These are phyloP conservation scores for Coprinellus aureogranulatus DNA, from an alignment of 768 basidiomycete genomes.

Conservation along the genomic window DNA sequence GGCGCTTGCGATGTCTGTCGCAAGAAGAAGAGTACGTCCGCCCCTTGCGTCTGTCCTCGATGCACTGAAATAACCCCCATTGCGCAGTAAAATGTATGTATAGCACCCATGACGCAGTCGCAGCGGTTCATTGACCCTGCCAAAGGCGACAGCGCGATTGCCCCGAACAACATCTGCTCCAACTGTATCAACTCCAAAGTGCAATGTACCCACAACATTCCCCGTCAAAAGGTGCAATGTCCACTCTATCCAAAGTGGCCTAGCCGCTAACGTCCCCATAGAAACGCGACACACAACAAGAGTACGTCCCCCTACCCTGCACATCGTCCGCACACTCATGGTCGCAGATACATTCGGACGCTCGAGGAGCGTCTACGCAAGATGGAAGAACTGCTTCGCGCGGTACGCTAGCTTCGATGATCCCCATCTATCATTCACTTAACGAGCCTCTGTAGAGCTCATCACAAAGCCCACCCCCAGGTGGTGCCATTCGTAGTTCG, in stretches of 20 bases:
- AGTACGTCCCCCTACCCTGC: slow-evolving; percentile 20
- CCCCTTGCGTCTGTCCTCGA: not conserved
- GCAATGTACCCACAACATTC: slow-evolving; percentile 55
- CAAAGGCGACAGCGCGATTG: slow-evolving; percentile 60
- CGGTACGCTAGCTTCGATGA: slow-evolving; percentile 13
- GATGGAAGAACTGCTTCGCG: slow-evolving; percentile 26
- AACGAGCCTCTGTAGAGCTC: slow-evolving; percentile 11
- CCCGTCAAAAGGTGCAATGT: slow-evolving; percentile 41
- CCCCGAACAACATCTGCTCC: slow-evolving; percentile 52
- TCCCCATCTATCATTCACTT: not conserved
- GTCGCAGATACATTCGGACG: slow-evolving; percentile 25
- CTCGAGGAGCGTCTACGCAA: slow-evolving; percentile 30
- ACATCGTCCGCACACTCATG: not conserved
- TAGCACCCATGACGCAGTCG: not conserved
- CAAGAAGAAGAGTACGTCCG: slow-evolving; percentile 37
- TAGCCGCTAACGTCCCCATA: slow-evolving; percentile 2
- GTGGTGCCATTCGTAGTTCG: not conserved
- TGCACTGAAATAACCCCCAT: not conserved
- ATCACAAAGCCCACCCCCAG: slow-evolving; percentile 21
- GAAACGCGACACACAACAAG: slow-evolving; percentile 34
- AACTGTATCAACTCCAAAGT: slow-evolving; percentile 50
- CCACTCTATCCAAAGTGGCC: not conserved
- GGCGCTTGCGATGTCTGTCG: slow-evolving; percentile 49
- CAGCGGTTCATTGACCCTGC: not conserved
- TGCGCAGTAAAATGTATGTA: slow-evolving; percentile 38